These are phyloP conservation scores for Candida xiaguanensis DNA, from an alignment of 805 yeast species.

Conservation along the genomic window DNA sequence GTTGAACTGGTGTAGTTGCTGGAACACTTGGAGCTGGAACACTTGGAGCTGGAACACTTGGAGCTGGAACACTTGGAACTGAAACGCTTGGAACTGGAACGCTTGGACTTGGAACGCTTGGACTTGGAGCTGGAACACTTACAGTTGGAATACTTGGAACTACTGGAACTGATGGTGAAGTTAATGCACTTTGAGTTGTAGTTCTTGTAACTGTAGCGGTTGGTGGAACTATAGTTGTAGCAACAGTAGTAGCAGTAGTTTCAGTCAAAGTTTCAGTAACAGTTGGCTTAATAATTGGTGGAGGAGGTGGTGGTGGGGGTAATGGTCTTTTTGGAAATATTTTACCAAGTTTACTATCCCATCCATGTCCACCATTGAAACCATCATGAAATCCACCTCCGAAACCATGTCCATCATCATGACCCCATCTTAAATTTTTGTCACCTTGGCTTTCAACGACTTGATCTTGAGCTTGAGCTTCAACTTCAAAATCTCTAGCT, in stretches of 20 bases:
- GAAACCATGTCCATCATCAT: not conserved
- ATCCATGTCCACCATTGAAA: not conserved
- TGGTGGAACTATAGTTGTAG: not conserved
- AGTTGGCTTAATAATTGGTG: constrained; percentile 1
- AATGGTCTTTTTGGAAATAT: not conserved
- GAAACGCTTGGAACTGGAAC: not conserved
- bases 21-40: too few species aligned
- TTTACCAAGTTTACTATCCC: not conserved
- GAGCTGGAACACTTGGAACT: not conserved
- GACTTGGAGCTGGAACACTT: not conserved
- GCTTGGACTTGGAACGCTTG: not conserved
- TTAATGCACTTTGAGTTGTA: not conserved
- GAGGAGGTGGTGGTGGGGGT: not conserved
- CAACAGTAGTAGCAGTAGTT: not conserved
- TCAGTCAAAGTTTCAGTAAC: not conserved
- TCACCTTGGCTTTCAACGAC: not conserved
- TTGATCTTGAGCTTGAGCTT: not conserved
- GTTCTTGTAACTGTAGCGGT: not conserved
- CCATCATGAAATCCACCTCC: not conserved
- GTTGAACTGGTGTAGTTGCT: not conserved
- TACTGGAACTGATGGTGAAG: too few species aligned
- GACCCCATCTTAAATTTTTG: not conserved
- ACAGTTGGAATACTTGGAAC: not conserved
- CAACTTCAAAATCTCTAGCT: constrained; percentile 2
- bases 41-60: not conserved